Evolutionary conservation across 805 yeast species (phyloP).

Genomic region (Metahyphopichia silvanorum): DNA sequence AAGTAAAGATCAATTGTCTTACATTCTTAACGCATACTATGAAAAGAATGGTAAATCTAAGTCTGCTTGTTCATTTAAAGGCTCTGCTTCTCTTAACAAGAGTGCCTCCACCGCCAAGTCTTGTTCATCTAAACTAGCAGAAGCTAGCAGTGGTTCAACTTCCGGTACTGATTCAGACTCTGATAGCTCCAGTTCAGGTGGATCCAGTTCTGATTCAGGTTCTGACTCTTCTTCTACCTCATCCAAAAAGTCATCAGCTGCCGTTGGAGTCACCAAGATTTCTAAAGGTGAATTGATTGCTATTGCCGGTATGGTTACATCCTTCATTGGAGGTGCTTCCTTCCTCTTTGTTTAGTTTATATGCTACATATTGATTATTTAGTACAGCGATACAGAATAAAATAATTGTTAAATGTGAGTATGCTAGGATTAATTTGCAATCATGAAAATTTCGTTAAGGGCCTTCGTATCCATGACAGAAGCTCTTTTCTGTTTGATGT

Average conservation of each 20-base stretch:
- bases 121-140: slow-evolving; percentile 23
- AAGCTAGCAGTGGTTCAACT: slow-evolving; percentile 12
- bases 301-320: slow-evolving; percentile 30
- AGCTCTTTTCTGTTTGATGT: slow-evolving; percentile 87
- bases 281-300: slow-evolving; percentile 31
- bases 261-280: slow-evolving; percentile 17
- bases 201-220: slow-evolving; percentile 15
- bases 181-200: slow-evolving; percentile 21
- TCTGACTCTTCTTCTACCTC: slow-evolving; percentile 23
- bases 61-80: slow-evolving; percentile 66
- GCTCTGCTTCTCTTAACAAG: slow-evolving; percentile 52
- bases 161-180: slow-evolving; percentile 9
- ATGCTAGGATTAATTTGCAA: slow-evolving; percentile 39
- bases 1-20: slow-evolving; percentile 61
- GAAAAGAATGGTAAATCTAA: slow-evolving; percentile 36
- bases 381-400: background rate
- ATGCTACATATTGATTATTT: background rate
- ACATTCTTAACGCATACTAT: slow-evolving; percentile 63
- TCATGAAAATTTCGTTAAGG: slow-evolving; percentile 90
- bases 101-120: slow-evolving; percentile 27
- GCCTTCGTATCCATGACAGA: slow-evolving; percentile 89
- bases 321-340: slow-evolving; percentile 45
- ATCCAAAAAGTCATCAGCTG: slow-evolving; percentile 14
- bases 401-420: background rate
- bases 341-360: slow-evolving; percentile 17